phyloP scores from a whole-genome alignment of 2,329 filamentous ascomycete species.

The Pseudogymnoascus sp. region DNA sequence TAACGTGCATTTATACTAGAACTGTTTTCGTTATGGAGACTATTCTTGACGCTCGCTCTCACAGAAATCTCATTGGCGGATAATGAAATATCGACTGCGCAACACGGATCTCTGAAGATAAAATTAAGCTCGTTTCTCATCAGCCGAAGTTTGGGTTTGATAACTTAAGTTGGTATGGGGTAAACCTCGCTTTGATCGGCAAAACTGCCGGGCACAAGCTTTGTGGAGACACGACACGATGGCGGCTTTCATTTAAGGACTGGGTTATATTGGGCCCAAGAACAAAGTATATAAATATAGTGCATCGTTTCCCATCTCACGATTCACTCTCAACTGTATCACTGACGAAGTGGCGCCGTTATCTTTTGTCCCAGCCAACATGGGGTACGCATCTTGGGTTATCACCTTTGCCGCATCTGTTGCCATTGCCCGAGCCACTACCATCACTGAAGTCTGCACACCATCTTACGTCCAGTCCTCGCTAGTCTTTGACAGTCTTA shows the following conservation, averaged over 20 bases:
- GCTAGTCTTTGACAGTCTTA: background rate
- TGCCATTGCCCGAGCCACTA: constrained; percentile 7
- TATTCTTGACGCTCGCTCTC: background rate
- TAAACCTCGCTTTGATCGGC: background rate
- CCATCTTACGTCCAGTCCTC: constrained; percentile 7
- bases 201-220: background rate
- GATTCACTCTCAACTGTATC: background rate
- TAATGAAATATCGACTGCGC: background rate
- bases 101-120: background rate
- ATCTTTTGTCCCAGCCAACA: background rate
- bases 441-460: constrained; percentile 8
- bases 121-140: background rate
- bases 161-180: background rate
- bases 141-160: background rate
- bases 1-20: background rate
- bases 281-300: background rate
- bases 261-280: background rate
- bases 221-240: background rate
- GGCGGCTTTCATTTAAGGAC: background rate
- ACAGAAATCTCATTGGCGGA: background rate
- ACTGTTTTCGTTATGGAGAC: background rate
- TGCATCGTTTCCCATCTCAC: background rate
- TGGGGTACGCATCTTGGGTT: constrained; percentile 4
- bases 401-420: background rate
- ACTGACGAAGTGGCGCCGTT: background rate